Evolutionary conservation across 306 rosid species (phyloP).

Genomic region (Acacia acuminata): DNA sequence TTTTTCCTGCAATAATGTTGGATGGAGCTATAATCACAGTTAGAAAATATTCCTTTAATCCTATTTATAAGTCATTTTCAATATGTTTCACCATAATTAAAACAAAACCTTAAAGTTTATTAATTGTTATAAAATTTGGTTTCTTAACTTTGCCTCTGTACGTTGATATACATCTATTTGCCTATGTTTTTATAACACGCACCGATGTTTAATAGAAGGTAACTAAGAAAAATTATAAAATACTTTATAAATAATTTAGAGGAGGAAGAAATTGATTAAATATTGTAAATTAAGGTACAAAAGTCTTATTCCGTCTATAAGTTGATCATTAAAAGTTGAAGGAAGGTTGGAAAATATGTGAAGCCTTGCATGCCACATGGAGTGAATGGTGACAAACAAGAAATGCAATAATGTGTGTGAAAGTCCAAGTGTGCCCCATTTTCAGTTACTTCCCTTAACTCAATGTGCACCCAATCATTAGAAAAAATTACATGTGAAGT

Average conservation of each 20-base stretch:
- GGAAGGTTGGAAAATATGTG: not conserved
- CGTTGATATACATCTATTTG: no score
- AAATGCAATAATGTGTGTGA: not conserved
- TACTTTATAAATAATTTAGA: no score
- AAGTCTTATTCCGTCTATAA: not conserved
- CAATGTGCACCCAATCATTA: not conserved
- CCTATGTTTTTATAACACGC: no score
- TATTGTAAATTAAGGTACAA: not conserved
- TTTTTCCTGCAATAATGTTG: no score
- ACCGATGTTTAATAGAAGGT: no score
- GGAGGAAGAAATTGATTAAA: not conserved
- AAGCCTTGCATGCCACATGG: not conserved
- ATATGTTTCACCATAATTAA: no score
- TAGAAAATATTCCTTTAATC: not conserved
- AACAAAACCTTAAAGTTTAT: no score
- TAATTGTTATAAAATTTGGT: no score
- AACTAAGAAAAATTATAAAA: no score
- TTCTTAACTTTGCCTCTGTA: not conserved
- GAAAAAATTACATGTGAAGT: not conserved
- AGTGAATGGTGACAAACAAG: not conserved
- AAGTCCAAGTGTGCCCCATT: not conserved
- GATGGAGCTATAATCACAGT: no score
- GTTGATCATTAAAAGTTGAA: not conserved
- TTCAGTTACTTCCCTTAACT: slow-evolving; percentile 25
- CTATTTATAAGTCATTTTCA: no score